Conservation (phyloP, 768 basidiomycete species). For the Amanita phalloides region DNA sequence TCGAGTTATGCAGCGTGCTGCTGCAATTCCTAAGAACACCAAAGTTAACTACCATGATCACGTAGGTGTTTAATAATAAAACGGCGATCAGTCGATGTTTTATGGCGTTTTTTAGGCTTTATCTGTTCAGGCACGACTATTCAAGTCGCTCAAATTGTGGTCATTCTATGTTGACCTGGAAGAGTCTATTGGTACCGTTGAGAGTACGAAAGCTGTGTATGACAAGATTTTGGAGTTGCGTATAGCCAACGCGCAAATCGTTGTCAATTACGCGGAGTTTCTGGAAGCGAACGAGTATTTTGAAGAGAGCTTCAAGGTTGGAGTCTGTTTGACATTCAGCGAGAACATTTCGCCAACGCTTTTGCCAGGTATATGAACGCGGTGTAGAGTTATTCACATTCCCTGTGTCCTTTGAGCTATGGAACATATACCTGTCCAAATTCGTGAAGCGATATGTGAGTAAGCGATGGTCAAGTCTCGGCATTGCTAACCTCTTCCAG, state of each 20-base stretch:
- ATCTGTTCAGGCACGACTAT: conserved; percentile 79
- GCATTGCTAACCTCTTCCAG: conserved; percentile 24
- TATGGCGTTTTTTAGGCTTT: conserved; percentile 40
- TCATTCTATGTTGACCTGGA: conserved; percentile 97
- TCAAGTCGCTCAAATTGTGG: conserved; percentile 98
- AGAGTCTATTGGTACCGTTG: conserved; percentile 92
- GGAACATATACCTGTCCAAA: conserved; percentile 98
- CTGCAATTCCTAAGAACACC: conserved; percentile 80
- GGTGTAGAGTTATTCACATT: conserved; percentile 97
- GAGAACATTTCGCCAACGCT: conserved; percentile 7
- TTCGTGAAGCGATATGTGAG: conserved; percentile 93
- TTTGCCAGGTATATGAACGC: conserved; percentile 77
- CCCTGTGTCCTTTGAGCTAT: conserved; percentile 96
- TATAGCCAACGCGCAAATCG: conserved; percentile 96
- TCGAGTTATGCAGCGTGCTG: conserved; percentile 93
- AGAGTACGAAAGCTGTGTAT: conserved; percentile 85
- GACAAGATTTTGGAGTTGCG: conserved; percentile 94
- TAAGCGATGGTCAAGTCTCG: conserved; percentile 7
- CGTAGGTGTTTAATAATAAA: conserved; percentile 29
- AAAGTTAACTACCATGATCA: conserved; percentile 95
- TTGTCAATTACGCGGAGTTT: conserved; percentile 95
- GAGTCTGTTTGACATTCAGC: conserved; percentile 2
- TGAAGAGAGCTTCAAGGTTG: conserved; percentile 95
- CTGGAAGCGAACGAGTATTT: conserved; percentile 97
- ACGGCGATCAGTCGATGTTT: neutral